Evolutionary conservation across 352 stramenopile genomes (phyloP), one percentile per base, ranked within the genome.

Genomic region (Pythium brassicae): DNA sequence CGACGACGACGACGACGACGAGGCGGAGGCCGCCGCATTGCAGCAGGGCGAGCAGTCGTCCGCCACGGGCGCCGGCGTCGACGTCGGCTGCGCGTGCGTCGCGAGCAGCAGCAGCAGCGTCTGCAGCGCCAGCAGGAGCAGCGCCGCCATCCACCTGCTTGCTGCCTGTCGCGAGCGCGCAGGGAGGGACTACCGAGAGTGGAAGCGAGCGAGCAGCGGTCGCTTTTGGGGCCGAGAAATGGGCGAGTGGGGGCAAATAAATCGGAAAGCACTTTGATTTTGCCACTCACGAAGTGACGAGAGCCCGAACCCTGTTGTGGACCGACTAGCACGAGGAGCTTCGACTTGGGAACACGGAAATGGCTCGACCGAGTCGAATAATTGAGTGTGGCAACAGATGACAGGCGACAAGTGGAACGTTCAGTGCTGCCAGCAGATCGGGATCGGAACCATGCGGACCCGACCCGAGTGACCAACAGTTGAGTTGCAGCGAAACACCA

Each of bases 31-130:
- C 22, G 45, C n/a, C 15, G n/a, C 22, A 44, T 12, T n/a, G 34
- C 83, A 92, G 52, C 83, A 92, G 10, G 71, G 68, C 8, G 68
- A 73, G 57, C 83, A 93, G 52, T 91, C 68, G 52, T 93, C 83
- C 1, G 68, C 59, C 44, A 55, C 66, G 11, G 46, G 49, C 9
- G 53, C 58, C 10, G 53, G 59, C 8, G 59, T 46, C 9, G 57
- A 57, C 26, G 56, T 32, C 35, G 62, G 45, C 15, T 25, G n/a
- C 10, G 42, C 57, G 23, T 22, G 23, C 20, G 22, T 11, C 29
- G 35, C 32, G 29, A 29, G 14, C 27, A 29, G 27, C 4, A 25
- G 29, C n/a, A 50, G 25, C 25, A 53, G 29, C 47, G 22, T 17
- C 46, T 12, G 27, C n/a, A 53, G 46, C 20, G 46, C 11, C 19